phyloP scores from a whole-genome alignment of 352 stramenopile species.

The Globisporangium iwayamae region DNA sequence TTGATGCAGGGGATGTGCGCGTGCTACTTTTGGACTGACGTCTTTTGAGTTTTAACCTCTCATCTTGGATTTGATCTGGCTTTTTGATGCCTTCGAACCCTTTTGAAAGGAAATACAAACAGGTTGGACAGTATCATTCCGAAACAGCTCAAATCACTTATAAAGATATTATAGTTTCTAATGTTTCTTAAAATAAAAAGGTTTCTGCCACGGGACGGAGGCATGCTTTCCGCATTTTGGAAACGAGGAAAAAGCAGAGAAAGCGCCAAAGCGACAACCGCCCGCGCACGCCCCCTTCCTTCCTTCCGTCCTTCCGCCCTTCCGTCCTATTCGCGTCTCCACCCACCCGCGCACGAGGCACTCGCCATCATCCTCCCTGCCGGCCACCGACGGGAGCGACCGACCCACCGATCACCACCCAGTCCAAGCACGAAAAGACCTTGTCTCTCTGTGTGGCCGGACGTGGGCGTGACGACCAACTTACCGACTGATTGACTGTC shows the following conservation, averaged over 20 bases:
- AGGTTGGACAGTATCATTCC: background rate
- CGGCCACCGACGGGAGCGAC: background rate
- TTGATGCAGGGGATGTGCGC: background rate
- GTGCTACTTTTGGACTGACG: conserved; percentile 10
- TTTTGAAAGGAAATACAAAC: too few relatives aligned
- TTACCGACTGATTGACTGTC: background rate
- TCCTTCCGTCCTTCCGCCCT: background rate
- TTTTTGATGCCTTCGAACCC: background rate
- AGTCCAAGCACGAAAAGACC: background rate
- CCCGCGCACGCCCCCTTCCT: background rate
- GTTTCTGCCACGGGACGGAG: too few relatives aligned
- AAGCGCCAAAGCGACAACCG: conserved; percentile 3
- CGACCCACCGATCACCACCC: background rate
- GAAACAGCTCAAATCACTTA: too few relatives aligned
- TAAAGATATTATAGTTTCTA: background rate
- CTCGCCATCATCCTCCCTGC: conserved; percentile 1
- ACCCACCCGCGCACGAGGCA: background rate
- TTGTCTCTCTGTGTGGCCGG: too few relatives aligned
- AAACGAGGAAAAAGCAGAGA: conserved; percentile 1
- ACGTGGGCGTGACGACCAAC: background rate
- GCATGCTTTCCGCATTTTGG: background rate
- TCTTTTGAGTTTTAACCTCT: background rate
- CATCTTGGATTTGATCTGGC: background rate
- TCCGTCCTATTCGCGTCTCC: background rate
- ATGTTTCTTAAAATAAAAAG: too few relatives aligned